These are phyloP conservation scores for Suhomyces kilbournensis DNA, from an alignment of 805 yeast species.

Conservation along the genomic window DNA sequence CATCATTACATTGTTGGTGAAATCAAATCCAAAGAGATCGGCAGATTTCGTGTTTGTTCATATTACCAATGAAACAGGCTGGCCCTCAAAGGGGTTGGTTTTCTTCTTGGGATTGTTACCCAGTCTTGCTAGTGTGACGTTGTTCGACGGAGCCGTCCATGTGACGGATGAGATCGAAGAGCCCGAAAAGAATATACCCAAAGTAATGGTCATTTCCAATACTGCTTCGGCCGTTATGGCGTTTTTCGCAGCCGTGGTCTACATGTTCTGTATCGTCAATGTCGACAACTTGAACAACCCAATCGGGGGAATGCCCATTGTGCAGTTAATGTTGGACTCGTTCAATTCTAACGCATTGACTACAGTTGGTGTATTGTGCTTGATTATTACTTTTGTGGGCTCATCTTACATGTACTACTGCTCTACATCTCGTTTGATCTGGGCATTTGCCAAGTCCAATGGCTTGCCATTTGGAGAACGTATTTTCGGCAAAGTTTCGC, in stretches of 20 bases:
- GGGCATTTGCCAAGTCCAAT: constrained; percentile 42
- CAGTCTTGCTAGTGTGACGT: constrained; percentile 25
- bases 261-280: constrained; percentile 22
- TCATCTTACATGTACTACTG: constrained; percentile 20
- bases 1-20: constrained; percentile 36
- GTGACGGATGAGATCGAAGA: constrained; percentile 39
- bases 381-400: constrained; percentile 17
- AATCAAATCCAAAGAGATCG: constrained; percentile 32
- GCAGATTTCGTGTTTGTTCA: constrained; percentile 25
- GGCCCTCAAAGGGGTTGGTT: constrained; percentile 33
- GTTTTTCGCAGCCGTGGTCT: constrained; percentile 28
- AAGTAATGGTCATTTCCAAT: constrained; percentile 30
- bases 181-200: constrained; percentile 39
- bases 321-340: constrained; percentile 22
- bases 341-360: constrained; percentile 23
- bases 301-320: constrained; percentile 22
- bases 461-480: constrained; percentile 40
- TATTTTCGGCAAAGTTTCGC: constrained; percentile 20
- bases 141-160: constrained; percentile 40
- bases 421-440: constrained; percentile 36
- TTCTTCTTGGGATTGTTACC: constrained; percentile 33
- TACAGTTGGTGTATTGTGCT: constrained; percentile 19
- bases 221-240: constrained; percentile 24
- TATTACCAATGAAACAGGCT: constrained; percentile 26
- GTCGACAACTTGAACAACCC: constrained; percentile 14